Evolutionary conservation across 1,284 basidiomycete species (phyloP), one percentile per base, ranked within the genome.

Genomic region (Malassezia pachydermatis): DNA sequence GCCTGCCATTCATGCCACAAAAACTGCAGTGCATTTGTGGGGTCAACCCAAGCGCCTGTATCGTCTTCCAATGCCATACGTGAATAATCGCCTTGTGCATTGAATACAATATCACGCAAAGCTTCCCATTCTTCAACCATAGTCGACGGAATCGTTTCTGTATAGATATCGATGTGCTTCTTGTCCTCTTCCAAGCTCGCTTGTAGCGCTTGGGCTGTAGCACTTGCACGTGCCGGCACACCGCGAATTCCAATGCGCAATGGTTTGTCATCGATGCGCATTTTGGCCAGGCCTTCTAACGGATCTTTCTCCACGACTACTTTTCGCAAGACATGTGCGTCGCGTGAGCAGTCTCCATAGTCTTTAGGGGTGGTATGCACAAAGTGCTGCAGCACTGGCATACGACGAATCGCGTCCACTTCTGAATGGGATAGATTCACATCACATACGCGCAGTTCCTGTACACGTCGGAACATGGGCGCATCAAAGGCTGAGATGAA

Each of bases 401-500:
- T 41, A n/a, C 54, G 57, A 17, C 58, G 45, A 23, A 70, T 65
- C 38, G 64, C 59, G 13, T 60, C 57, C 30, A 58, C 59, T 45
- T 70, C 68, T 22, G 64, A 62, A 14, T 57, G 50, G 4, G 67
- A 63, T 38, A 70, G 29, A 39, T 62, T 70, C 11, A 58, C 58
- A 48, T 70, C 68, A 14, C 60, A 59, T 14, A 70, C 53, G 19
- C 57, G 47, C 9, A 69, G 41, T 34, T 55, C 45, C 20, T 49
- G 51, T 4, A 65, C 59, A 20, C 58, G 64, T 1, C 59, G 30
- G 28, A 70, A 69, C 20, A 70, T 66, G 27, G 64, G 62, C 25
- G 65, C 68, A 8, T 55, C 55, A 39, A 70, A 70, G 19, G 55
- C 61, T 6, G 60, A 59, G 0, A 70, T 54, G 35, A 65, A 70